Conservation (phyloP, 2,329 filamentous ascomycete species). For the Tolypocladium tropicale region DNA sequence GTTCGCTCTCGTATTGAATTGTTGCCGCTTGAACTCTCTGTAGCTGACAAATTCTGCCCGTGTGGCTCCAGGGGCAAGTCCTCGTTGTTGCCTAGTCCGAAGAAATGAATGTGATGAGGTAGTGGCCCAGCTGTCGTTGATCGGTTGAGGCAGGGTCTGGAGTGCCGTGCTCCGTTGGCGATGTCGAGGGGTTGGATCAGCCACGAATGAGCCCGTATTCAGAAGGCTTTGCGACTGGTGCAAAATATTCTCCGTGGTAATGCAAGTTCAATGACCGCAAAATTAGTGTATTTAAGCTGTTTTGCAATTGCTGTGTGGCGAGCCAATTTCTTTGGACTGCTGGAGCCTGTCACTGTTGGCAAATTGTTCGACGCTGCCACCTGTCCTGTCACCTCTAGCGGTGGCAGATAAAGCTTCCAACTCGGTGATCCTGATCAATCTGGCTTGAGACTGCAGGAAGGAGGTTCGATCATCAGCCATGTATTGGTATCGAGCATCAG, state of each 20-base stretch:
- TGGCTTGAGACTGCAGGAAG: constrained; percentile 92
- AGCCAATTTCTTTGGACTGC: not conserved
- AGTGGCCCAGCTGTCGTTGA: no score
- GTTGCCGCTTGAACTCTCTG: no score
- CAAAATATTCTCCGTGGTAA: not conserved
- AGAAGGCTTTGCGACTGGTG: not conserved
- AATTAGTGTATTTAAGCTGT: not conserved
- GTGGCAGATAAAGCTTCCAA: constrained; percentile 83
- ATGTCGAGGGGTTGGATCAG: not conserved
- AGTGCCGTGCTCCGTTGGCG: not conserved
- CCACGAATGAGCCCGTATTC: not conserved
- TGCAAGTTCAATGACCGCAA: not conserved
- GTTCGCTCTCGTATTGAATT: no score
- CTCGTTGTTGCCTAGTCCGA: no score
- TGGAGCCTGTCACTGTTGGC: constrained; percentile 30
- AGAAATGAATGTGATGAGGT: no score
- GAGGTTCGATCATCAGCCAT: constrained; percentile 95
- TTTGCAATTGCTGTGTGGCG: no score
- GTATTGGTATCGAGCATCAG: constrained; percentile 87
- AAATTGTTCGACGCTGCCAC: constrained; percentile 25
- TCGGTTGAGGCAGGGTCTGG: no score
- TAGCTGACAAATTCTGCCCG: no score
- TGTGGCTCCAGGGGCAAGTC: no score
- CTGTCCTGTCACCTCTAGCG: constrained; percentile 69
- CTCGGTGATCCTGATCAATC: constrained; percentile 70